Evolutionary conservation across 805 yeast species (phyloP).

Genomic region (Saturnispora mendoncae): DNA sequence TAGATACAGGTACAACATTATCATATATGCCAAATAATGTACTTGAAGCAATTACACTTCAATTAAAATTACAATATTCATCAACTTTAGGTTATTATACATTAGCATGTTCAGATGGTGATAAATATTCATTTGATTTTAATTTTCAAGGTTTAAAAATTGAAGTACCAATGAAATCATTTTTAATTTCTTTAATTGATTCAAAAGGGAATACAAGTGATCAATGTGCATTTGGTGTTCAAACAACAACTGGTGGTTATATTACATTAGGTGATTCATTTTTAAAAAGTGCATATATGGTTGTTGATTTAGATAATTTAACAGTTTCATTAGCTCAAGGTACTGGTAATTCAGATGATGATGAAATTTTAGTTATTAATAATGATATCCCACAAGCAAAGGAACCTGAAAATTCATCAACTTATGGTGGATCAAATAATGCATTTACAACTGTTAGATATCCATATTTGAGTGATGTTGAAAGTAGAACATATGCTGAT

Average conservation of each 20-base stretch:
- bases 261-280: constrained; percentile 45
- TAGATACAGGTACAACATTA: constrained; percentile 55
- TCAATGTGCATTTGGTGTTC: constrained; percentile 39
- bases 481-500: not conserved
- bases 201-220: constrained; percentile 18
- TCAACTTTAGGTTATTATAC: constrained; percentile 35
- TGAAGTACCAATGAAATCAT: constrained; percentile 36
- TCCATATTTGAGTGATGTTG: constrained; percentile 8
- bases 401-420: constrained; percentile 3
- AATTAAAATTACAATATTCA: constrained; percentile 36
- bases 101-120: constrained; percentile 33
- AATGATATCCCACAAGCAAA: constrained; percentile 26
- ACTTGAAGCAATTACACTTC: constrained; percentile 19
- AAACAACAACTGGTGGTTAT: constrained; percentile 27
- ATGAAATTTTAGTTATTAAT: constrained; percentile 31
- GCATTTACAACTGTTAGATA: constrained; percentile 7
- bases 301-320: constrained; percentile 43
- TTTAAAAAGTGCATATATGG: constrained; percentile 43
- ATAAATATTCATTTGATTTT: constrained; percentile 31
- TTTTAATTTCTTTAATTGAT: constrained; percentile 17
- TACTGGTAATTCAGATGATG: constrained; percentile 23
- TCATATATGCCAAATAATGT: constrained; percentile 35
- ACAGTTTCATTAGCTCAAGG: constrained; percentile 42
- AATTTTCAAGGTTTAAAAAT: constrained; percentile 53
- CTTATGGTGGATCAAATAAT: constrained; percentile 11